Percentiles rank a stretch among this genome's conserved stretches.
Evolutionary conservation across 2,329 filamentous ascomycete genomes (phyloP).

Genomic region (Aspergillus thermomutatus): DNA sequence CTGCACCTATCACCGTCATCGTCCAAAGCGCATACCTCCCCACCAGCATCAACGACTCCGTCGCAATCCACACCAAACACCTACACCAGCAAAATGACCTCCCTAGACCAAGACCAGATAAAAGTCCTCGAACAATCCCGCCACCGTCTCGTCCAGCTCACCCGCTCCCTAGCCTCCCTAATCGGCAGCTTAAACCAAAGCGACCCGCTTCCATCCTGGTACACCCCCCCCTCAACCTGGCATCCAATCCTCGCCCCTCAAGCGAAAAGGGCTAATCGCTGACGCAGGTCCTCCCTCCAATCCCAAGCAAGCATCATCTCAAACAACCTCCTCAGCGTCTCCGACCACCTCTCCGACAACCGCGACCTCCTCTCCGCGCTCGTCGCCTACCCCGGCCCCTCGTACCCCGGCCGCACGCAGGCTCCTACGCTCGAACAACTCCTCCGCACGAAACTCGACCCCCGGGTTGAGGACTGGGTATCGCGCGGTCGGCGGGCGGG

Average conservation of each 20-base stretch:
- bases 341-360: slow-evolving; percentile 63
- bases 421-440: slow-evolving; percentile 61
- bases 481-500: slow-evolving; percentile 48
- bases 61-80: too few relatives aligned
- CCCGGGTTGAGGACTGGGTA: slow-evolving; percentile 70
- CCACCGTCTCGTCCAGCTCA: slow-evolving; percentile 64
- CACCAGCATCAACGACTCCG: background rate
- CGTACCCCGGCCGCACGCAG: slow-evolving; percentile 68
- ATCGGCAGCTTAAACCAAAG: slow-evolving; percentile 58
- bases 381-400: slow-evolving; percentile 71
- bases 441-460: slow-evolving; percentile 79
- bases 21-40: background rate
- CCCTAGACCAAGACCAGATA: slow-evolving; percentile 41
- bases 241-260: background rate
- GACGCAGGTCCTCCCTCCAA: slow-evolving; percentile 63
- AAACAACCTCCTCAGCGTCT: slow-evolving; percentile 65
- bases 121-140: slow-evolving; percentile 70
- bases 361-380: slow-evolving; percentile 65
- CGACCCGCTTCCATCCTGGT: slow-evolving; percentile 67
- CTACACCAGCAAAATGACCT: slow-evolving; percentile 29
- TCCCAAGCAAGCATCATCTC: slow-evolving; percentile 69
- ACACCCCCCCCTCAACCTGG: slow-evolving; percentile 22
- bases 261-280: background rate
- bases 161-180: slow-evolving; percentile 64
- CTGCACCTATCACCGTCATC: background rate